Conservation (phyloP, 106 monocot species). For the Dioscorea alata region DNA sequence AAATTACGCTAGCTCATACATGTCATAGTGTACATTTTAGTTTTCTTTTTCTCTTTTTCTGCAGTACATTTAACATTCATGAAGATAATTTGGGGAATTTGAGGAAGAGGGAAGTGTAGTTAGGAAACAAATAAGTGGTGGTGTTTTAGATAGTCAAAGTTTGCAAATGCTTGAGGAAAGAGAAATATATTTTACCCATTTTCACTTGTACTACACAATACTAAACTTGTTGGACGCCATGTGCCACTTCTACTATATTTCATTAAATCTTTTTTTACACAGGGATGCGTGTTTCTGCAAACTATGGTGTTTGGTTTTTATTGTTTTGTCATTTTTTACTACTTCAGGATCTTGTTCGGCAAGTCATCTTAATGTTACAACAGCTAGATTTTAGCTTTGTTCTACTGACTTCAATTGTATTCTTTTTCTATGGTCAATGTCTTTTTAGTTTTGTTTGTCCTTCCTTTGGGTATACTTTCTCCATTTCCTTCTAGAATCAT, state of each 20-base stretch:
- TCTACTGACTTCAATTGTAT: constrained; percentile 90
- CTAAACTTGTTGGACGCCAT: constrained; percentile 90
- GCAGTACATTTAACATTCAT: constrained; percentile 23
- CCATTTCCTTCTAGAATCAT: constrained; percentile 98
- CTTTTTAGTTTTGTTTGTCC: constrained; percentile 85
- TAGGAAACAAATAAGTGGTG: constrained; percentile 61
- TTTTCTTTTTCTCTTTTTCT: background rate
- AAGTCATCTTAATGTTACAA: constrained; percentile 83
- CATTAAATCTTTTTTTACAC: background rate
- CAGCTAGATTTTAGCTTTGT: constrained; percentile 94
- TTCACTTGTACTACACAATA: constrained; percentile 76
- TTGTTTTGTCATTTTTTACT: constrained; percentile 4
- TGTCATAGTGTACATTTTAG: too few relatives aligned
- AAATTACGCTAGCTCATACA: too few relatives aligned
- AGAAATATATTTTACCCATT: constrained; percentile 78
- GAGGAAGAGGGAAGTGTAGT: constrained; percentile 36
- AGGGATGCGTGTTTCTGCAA: background rate
- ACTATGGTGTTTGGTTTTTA: background rate
- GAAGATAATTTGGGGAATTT: constrained; percentile 25
- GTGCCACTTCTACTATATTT: constrained; percentile 18
- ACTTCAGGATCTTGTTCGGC: constrained; percentile 88
- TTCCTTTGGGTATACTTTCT: constrained; percentile 83
- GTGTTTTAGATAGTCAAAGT: constrained; percentile 44
- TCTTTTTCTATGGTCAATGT: constrained; percentile 82
- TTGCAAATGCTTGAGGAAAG: constrained; percentile 57